A percentile compares a stretch with the other conserved stretches of the same genome.
phyloP scores from a whole-genome alignment of 495 filamentous ascomycete species.

The Aspergillus leporis region DNA sequence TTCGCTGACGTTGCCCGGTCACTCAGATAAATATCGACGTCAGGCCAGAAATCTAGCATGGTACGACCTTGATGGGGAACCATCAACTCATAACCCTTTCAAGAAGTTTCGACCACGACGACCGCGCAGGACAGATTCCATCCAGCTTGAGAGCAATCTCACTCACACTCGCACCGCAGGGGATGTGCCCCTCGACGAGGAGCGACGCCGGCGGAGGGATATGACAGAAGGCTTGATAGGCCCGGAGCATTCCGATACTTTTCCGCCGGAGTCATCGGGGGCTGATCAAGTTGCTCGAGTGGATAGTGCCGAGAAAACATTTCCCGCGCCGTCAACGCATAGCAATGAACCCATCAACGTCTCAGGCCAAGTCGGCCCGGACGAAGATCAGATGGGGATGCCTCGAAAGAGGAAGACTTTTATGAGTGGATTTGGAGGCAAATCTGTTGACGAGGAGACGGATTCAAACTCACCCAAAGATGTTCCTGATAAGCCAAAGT shows the following conservation, averaged over 20 bases:
- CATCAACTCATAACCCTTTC: conserved; percentile 50
- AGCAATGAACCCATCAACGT: conserved; percentile 45
- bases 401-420: conserved; percentile 33
- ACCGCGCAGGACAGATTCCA: conserved; percentile 32
- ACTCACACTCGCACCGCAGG: conserved; percentile 23
- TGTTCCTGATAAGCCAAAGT: conserved; percentile 50
- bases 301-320: conserved; percentile 18
- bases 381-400: conserved; percentile 12
- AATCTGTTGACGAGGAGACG: conserved; percentile 13
- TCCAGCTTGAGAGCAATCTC: conserved; percentile 33
- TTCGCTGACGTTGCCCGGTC: conserved; percentile 1
- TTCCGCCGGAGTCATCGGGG: conserved; percentile 31
- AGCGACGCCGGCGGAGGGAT: conserved; percentile 27
- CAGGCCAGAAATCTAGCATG: conserved; percentile 47
- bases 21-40: conserved; percentile 47
- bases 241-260: conserved; percentile 29
- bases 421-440: conserved; percentile 19
- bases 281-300: conserved; percentile 17
- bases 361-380: conserved; percentile 11
- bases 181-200: conserved; percentile 29
- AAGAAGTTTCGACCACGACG: conserved; percentile 39
- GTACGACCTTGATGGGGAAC: conserved; percentile 47
- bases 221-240: conserved; percentile 30
- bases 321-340: conserved; percentile 28
- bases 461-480: conserved; percentile 17